These are phyloP conservation scores for Metschnikowia orientalis DNA, from an alignment of 805 yeast genomes.

Conservation along the genomic window DNA sequence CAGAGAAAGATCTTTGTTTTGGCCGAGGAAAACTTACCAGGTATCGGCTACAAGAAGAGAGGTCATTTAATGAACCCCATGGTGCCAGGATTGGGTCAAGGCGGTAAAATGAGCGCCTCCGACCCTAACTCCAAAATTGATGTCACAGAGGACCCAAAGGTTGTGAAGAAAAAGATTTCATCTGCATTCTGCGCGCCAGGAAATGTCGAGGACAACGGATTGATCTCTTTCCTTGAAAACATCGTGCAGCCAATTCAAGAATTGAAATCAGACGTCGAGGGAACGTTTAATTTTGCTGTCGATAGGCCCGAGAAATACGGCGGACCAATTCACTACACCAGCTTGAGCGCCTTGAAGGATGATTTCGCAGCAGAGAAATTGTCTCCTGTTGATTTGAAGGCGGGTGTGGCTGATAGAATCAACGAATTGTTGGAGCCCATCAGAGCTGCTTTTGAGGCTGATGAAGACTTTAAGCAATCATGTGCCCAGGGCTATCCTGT, in stretches of 20 bases:
- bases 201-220: constrained; percentile 80
- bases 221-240: constrained; percentile 77
- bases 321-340: constrained; percentile 73
- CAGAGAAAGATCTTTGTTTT: constrained; percentile 96
- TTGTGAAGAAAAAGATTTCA: constrained; percentile 83
- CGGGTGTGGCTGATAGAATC: constrained; percentile 85
- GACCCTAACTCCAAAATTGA: constrained; percentile 98
- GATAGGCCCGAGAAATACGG: constrained; percentile 97
- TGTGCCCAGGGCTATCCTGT: constrained; percentile 81
- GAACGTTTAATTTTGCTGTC: constrained; percentile 61
- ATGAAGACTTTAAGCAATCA: constrained; percentile 71
- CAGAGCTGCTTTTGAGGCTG: constrained; percentile 58
- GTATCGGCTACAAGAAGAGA: constrained; percentile 91
- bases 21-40: constrained; percentile 89
- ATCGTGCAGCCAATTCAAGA: constrained; percentile 85
- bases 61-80: constrained; percentile 98
- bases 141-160: constrained; percentile 81
- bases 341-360: constrained; percentile 62
- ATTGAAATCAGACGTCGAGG: constrained; percentile 54
- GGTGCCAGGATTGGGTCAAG: constrained; percentile 97
- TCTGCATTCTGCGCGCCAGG: constrained; percentile 97
- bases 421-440: constrained; percentile 80
- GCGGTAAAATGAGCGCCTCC: constrained; percentile 98
- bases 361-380: constrained; percentile 72
- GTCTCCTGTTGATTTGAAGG: constrained; percentile 89